phyloP scores from a whole-genome alignment of 768 basidiomycete species.

The Boletus huronensis region DNA sequence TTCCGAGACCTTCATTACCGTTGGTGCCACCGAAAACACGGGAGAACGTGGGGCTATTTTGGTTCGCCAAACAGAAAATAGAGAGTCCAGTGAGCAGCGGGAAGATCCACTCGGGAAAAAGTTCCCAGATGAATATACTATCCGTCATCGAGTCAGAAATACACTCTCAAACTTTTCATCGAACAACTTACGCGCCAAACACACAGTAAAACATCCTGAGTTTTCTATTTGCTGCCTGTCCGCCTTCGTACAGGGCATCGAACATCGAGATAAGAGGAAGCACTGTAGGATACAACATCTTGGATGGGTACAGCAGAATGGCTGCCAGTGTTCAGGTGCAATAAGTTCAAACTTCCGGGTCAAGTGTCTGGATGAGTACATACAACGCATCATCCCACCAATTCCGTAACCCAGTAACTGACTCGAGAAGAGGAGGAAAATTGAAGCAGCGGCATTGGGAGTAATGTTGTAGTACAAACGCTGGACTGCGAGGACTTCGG shows the following conservation, averaged over 20 bases:
- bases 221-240: conserved; percentile 37
- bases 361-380: conserved; percentile 2
- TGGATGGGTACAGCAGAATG: conserved; percentile 41
- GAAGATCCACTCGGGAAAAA: conserved; percentile 38
- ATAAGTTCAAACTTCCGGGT: not conserved
- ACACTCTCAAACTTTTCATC: conserved; percentile 4
- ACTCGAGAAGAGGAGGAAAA: conserved; percentile 41
- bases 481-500: conserved; percentile 54
- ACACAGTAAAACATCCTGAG: conserved; percentile 31
- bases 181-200: conserved; percentile 27
- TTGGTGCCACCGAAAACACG: conserved; percentile 61
- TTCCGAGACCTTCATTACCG: conserved; percentile 65
- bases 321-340: conserved; percentile 7
- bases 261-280: conserved; percentile 25
- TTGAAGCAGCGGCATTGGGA: conserved; percentile 44
- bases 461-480: conserved; percentile 51
- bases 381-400: conserved; percentile 50
- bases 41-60: conserved; percentile 29
- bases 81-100: conserved; percentile 62
- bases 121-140: conserved; percentile 33
- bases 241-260: conserved; percentile 40
- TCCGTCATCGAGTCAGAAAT: conserved; percentile 8
- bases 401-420: conserved; percentile 49
- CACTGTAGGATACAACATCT: conserved; percentile 40
- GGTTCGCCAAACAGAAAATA: conserved; percentile 57